Base-by-base conservation (phyloP, 257 asterid genomes). In the Solanum appendiculatum region DNA sequence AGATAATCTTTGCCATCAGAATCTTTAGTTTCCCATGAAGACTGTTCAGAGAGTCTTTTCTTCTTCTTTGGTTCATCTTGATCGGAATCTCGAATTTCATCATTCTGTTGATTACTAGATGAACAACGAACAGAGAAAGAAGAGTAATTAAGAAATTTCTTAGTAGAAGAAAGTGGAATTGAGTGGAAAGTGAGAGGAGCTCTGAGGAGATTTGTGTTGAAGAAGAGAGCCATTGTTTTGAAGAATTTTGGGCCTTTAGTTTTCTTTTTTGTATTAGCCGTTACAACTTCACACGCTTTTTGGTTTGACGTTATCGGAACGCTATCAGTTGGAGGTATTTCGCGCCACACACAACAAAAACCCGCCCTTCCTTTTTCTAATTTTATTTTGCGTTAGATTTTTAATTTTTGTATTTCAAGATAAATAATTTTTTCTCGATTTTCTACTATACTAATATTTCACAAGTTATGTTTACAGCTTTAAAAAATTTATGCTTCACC, bases 11-110 rank as follows among this genome's bases (percentile, higher is more conserved):
- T 95, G 83, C 98, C 99, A 81, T 93, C 95, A 3, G 95, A 91
- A 77, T 96, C 98, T 87, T 92, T 91, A 0, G 98, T 80, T 87
- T 96, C 98, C 99, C 99, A 96, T 6, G 99, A 96, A 16, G 99
- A 96, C 88, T 94, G 99, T 44, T 94, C 82, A 23, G 99, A 96
- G 0, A 95, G 87, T 77, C 90, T 94, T 83, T 86, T 85, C 58
- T 87, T 81, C 88, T 77, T 36, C 46, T 72, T 72, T 11, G 90
- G 40, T 58, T 90, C 89, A 77, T 85, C 87, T 20, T 92, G 42
- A 85, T 77, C 86, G 7, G 91, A 36, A 6, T 87, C 88, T 23
- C 88, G 92, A 82, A 84, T 89, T 66, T 84, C 92, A 9, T 85
- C 92, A 9, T 86, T 92, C 42, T 90, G 86, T 39, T 66, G 77